These are phyloP conservation scores for Phytopythium mirpurense DNA, from an alignment of 352 stramenopile species.

Conservation along the genomic window DNA sequence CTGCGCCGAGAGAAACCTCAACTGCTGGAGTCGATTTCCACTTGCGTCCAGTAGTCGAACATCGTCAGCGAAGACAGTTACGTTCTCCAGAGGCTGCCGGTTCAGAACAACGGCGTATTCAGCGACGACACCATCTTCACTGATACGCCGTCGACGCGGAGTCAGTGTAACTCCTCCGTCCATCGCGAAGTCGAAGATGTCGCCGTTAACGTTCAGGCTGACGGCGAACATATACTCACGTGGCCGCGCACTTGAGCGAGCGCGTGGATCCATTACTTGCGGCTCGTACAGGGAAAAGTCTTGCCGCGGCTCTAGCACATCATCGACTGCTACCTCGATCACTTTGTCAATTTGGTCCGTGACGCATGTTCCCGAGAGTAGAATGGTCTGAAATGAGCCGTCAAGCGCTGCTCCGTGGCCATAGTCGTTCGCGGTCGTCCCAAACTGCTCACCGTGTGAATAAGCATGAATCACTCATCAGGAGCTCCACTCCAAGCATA, in stretches of 20 bases:
- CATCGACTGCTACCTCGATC: slow-evolving; percentile 37
- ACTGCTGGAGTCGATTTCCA: slow-evolving; percentile 29
- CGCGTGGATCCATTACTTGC: slow-evolving; percentile 43
- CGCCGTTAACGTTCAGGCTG: slow-evolving; percentile 41
- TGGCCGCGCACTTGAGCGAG: slow-evolving; percentile 13
- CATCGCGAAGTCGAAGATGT: slow-evolving; percentile 68
- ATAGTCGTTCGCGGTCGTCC: slow-evolving; percentile 55
- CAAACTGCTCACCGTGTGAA: slow-evolving; percentile 31
- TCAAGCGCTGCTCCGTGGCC: slow-evolving; percentile 48
- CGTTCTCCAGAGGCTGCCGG: slow-evolving; percentile 41
- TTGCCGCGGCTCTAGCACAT: slow-evolving; percentile 33
- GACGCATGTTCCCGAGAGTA: slow-evolving; percentile 45
- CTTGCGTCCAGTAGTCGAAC: slow-evolving; percentile 26
- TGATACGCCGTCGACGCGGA: slow-evolving; percentile 35
- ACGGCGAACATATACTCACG: slow-evolving; percentile 50
- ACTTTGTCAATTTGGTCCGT: slow-evolving; percentile 33
- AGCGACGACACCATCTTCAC: slow-evolving; percentile 39
- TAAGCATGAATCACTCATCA: too few relatives aligned
- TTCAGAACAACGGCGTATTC: slow-evolving; percentile 72
- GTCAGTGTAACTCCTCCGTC: slow-evolving; percentile 60
- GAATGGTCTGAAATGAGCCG: slow-evolving; percentile 36
- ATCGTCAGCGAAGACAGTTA: slow-evolving; percentile 37
- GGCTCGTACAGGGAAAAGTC: slow-evolving; percentile 34
- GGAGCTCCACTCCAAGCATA: too few relatives aligned
- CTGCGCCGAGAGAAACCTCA: slow-evolving; percentile 26